Evolutionary conservation across 305 asterid genomes (phyloP), one percentile per base, ranked within the genome.

Genomic region (Striga hermonthica): DNA sequence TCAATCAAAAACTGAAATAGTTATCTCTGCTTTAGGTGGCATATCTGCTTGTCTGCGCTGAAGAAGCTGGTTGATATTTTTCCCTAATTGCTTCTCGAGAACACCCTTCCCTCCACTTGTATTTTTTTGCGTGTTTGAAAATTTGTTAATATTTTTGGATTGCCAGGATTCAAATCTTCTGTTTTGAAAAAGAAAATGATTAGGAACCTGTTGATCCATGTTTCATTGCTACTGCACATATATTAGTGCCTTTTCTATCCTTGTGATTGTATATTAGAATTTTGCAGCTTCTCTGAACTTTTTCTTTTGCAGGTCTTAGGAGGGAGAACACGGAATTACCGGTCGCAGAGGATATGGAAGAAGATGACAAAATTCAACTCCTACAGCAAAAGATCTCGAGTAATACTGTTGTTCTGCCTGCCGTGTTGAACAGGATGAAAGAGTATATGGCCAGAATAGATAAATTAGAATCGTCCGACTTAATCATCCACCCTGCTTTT

Each of bases 361-460:
- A 74, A 44, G 82, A 74, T 40, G 86, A 86, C 77, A 84, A 82
- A 56, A 48, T 82, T 57, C 69, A 54, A 62, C 74, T 84, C 65
- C 80, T 93, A 72, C 88, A 88, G 58, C 82, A 82, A 78, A 93
- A 86, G 90, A 81, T 82, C 50, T 79, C 78, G 44, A 81, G 85
- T 64, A 84, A 82, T 77, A 83, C 84, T 3, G 56, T 82, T 13
- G 62, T 70, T 2, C 62, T 82, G 73, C 86, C 88, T 52, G 63
- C 55, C 57, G 76, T 82, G 49, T 75, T 82, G 78, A 83, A 81
- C 66, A 85, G 89, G 79, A 81, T 84, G 89, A 84, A 86, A 74
- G 91, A 86, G 52, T 83, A 72, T 66, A 81, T 82, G 84, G 72
- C 55, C 16, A 82, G 75, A 81, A 83, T 90, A 39, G 84, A 84